Evolutionary conservation across 805 yeast genomes (phyloP).

Genomic region (Naumovozyma castellii): DNA sequence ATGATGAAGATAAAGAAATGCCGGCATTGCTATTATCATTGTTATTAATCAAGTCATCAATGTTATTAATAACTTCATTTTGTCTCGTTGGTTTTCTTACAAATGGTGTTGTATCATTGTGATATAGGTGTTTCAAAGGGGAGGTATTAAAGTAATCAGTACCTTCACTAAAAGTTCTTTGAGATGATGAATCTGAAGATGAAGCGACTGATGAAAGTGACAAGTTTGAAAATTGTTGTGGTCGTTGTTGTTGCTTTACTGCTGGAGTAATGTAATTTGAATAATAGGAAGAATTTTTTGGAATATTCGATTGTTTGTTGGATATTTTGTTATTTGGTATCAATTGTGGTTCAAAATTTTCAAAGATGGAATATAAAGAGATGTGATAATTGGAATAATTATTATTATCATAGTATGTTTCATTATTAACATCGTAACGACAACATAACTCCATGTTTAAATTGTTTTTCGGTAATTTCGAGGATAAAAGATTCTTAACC

Average conservation of each 20-base stretch:
- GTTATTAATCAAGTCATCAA: not conserved
- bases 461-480: conserved; percentile 5
- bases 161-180: conserved; percentile 27
- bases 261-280: not conserved
- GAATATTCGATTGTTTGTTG: not conserved
- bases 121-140: conserved; percentile 28
- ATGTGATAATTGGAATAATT: conserved; percentile 27
- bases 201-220: not conserved
- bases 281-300: not conserved
- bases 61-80: conserved; percentile 2
- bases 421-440: conserved; percentile 27
- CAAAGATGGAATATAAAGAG: conserved; percentile 2
- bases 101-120: conserved; percentile 10
- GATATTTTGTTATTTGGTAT: not conserved
- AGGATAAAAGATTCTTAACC: conserved; percentile 14
- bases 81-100: conserved; percentile 5
- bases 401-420: conserved; percentile 30
- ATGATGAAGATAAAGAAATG: conserved; percentile 1
- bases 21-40: not conserved
- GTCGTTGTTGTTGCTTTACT: not conserved
- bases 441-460: conserved; percentile 25
- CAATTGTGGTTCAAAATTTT: not conserved
- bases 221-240: not conserved
- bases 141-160: conserved; percentile 29
- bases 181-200: conserved; percentile 1